Evolutionary conservation across 2,329 filamentous ascomycete species (phyloP), one percentile per base, ranked within the genome.

Genomic region (Nemania abortiva): DNA sequence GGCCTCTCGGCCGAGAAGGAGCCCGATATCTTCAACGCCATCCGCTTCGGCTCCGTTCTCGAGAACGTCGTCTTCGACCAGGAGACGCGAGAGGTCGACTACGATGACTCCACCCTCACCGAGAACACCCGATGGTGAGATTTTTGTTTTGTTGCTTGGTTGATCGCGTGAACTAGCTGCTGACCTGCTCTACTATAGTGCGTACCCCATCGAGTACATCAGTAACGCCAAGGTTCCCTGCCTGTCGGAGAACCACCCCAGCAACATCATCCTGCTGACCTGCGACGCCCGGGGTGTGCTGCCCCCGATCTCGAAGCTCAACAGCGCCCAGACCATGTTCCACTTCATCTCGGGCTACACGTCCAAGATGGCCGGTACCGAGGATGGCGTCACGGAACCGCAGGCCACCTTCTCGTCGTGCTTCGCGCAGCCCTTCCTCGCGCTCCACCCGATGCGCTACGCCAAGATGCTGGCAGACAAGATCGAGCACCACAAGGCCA

Each of bases 301-400:
- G 65, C 96, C 96, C 66, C 96, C 96, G 57, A 98, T 99, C 84
- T 98, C 94, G 78, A 98, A 98, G 88, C 92, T 99, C 81, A 90
- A 92, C 87, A 89, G 92, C 73, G 90, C 93, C 78, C 96, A 98
- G 86, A 97, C 94, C 82, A 98, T 99, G 95, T 99, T 98, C 91
- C 96, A 99, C 89, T 99, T 99, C 90, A 99, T 99, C 84, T 97
- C 93, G 20, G 96, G 96, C 77, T 99, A 99, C 89, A 99, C 96
- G 73, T 98, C 95, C 80, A 99, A 99, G 91, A 99, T 99, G 96
- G 96, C 96, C 74, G 96, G 96, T 79, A 99, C 96, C 39, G 96
- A 99, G 86, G 94, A 98, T 74, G 96, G 96, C 79, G 90, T 99
- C 74, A 97, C 93, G 10, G 96, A 99, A 85, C 96, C 96, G 73